A percentile compares a stretch with the other conserved stretches of the same genome.
Conservation (phyloP, 371 early-diverging fungal species). For the Mucor velutinosus region DNA sequence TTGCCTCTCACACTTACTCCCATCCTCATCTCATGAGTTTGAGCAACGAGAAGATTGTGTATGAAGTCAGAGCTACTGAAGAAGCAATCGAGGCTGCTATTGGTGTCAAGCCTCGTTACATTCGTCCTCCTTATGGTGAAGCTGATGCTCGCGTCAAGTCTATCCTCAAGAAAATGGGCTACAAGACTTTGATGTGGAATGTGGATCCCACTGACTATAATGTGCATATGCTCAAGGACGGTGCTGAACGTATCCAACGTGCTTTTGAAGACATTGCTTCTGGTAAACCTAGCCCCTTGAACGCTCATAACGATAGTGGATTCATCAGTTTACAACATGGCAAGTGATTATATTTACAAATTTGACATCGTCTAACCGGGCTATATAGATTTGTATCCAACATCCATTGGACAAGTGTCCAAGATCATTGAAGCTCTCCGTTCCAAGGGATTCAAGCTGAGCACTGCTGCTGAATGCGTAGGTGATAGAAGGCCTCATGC, state of each 20-base stretch:
- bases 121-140: constrained; percentile 64
- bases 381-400: constrained; percentile 40
- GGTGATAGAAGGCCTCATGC: constrained; percentile 34
- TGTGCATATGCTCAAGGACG: constrained; percentile 28
- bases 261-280: constrained; percentile 19
- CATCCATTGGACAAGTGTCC: constrained; percentile 45
- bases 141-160: constrained; percentile 50
- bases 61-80: constrained; percentile 45
- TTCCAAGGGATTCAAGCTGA: constrained; percentile 26
- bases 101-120: constrained; percentile 58
- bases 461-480: constrained; percentile 44
- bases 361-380: background rate
- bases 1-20: constrained; percentile 56
- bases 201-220: constrained; percentile 51
- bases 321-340: constrained; percentile 48
- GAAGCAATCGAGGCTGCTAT: constrained; percentile 46
- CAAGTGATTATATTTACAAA: constrained; percentile 1
- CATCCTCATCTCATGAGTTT: constrained; percentile 49
- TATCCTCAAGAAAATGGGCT: constrained; percentile 48
- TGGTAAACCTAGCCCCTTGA: constrained; percentile 27
- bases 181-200: constrained; percentile 54
- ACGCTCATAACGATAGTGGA: constrained; percentile 34
- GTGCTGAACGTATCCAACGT: constrained; percentile 19
- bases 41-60: constrained; percentile 31
- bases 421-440: constrained; percentile 33